A percentile compares a stretch with the other conserved stretches of the same genome.
phyloP scores from a whole-genome alignment of 2,329 filamentous ascomycete genomes.

The Plenodomus biglobosus region DNA sequence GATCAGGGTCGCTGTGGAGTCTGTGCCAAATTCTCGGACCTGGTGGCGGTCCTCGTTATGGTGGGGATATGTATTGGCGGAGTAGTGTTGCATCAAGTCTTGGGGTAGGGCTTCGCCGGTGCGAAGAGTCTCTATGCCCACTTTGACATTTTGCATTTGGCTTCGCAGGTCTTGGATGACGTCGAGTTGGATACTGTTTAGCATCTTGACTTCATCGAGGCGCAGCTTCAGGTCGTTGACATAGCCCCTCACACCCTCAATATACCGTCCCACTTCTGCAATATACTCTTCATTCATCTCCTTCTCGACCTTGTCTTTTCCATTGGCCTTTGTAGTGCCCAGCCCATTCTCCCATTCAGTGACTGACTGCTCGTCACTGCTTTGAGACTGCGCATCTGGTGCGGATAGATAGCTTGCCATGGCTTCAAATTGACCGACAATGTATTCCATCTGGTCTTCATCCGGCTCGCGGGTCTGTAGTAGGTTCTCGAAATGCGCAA shows the following conservation, averaged over 20 bases:
- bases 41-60: too few relatives aligned
- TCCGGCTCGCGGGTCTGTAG: slow-evolving; percentile 34
- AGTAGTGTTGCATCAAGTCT: background rate
- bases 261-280: slow-evolving; percentile 28
- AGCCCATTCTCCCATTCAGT: slow-evolving; percentile 11
- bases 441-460: slow-evolving; percentile 40
- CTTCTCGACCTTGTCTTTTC: slow-evolving; percentile 4
- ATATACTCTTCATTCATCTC: slow-evolving; percentile 24
- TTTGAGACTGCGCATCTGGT: slow-evolving; percentile 25
- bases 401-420: slow-evolving; percentile 35
- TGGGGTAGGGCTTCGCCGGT: background rate
- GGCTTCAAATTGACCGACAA: slow-evolving; percentile 37
- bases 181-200: slow-evolving; percentile 38
- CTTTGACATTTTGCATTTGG: slow-evolving; percentile 22
- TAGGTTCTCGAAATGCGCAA: slow-evolving; percentile 35
- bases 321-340: slow-evolving; percentile 4
- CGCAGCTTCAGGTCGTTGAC: slow-evolving; percentile 31
- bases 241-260: slow-evolving; percentile 29
- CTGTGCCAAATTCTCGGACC: background rate
- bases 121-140: slow-evolving; percentile 11
- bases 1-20: background rate
- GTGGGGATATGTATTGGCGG: background rate
- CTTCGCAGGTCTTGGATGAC: slow-evolving; percentile 33
- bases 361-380: slow-evolving; percentile 24
- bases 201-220: slow-evolving; percentile 37